Base-by-base conservation (phyloP, 768 basidiomycete species). In the Suillus decipiens region DNA sequence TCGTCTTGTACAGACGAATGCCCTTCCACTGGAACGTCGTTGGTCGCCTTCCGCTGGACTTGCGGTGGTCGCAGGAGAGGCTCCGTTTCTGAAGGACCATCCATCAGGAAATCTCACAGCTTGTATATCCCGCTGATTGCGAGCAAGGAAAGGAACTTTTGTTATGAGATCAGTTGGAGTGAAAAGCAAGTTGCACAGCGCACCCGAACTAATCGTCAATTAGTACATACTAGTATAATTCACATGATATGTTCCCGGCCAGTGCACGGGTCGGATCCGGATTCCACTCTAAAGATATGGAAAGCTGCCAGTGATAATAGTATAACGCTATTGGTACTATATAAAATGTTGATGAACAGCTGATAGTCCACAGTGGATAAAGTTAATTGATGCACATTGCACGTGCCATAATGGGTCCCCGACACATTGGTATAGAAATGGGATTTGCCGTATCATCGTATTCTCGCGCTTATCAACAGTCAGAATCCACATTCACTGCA, bases 61-160 rank as follows among this genome's bases (percentile, higher is more conserved):
- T 57, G 56, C 5, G 15, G 24, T 12, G 28, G 17, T 41, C 24
- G 56, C 56, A 57, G 39, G 11, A 57, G 56, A 41, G 39, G 39
- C 39, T 39, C 39, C 10, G 39, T 41, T 41, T 57, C 56, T 57
- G 56, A 57, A 41, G 6, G 56, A 6, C 24, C 39, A 41, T 57
- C 56, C 56, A 57, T 57, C 39, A 31, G 28, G 19, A 10, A 19
- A 33, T 2, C 2, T 19, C 37, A 24, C 8, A 39, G 55, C 55
- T 39, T 57, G 55, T 28, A 28, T 57, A 28, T 28, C 22, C 36
- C 15, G 22, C 36, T 36, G 24, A 50, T 17, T 24, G 8, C 24
- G 55, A 17, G 14, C 17, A 15, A 8, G 17, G 36, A 22, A 10
- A 39, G 8, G 10, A 19, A n/a, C 19, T 33, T n/a, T 10, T n/a